A percentile compares a stretch with the other conserved stretches of the same genome.
Conservation (phyloP, 345 rosid species). For the Chamaenerion angustifolium region DNA sequence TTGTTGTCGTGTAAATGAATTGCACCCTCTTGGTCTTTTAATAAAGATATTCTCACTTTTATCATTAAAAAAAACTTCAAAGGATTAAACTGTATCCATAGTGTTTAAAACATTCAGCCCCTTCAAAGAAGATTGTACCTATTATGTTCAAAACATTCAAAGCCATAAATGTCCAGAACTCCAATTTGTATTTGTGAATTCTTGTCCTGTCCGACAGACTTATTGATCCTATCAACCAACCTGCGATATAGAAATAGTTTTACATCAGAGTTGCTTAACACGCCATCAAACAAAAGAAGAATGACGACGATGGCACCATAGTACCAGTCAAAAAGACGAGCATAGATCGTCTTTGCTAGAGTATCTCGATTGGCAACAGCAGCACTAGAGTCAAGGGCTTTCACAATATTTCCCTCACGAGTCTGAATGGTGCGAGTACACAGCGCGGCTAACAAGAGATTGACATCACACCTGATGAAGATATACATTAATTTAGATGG, state of each 20-base stretch:
- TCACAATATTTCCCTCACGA: conserved; percentile 83
- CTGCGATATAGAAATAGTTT: conserved; percentile 15
- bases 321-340: conserved; percentile 94
- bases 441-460: conserved; percentile 60
- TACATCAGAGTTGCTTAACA: no score
- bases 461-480: conserved; percentile 65
- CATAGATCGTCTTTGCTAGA: conserved; percentile 84
- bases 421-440: conserved; percentile 91
- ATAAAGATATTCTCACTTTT: no score
- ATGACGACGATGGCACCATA: conserved; percentile 4
- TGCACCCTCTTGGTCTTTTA: no score
- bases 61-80: no score
- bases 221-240: conserved; percentile 90
- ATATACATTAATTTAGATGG: not conserved
- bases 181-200: conserved; percentile 68
- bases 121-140: conserved; percentile 27
- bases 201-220: conserved; percentile 84
- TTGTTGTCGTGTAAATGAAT: no score
- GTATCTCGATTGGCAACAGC: conserved; percentile 95
- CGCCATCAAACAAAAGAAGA: no score
- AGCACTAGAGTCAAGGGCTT: conserved; percentile 84
- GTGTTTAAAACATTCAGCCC: no score
- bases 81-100: no score
- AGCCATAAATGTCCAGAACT: conserved; percentile 94
- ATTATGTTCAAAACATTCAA: conserved; percentile 83